phyloP scores from a whole-genome alignment of 192 early-diverging fungal species.

The Chytriomyces confervae region DNA sequence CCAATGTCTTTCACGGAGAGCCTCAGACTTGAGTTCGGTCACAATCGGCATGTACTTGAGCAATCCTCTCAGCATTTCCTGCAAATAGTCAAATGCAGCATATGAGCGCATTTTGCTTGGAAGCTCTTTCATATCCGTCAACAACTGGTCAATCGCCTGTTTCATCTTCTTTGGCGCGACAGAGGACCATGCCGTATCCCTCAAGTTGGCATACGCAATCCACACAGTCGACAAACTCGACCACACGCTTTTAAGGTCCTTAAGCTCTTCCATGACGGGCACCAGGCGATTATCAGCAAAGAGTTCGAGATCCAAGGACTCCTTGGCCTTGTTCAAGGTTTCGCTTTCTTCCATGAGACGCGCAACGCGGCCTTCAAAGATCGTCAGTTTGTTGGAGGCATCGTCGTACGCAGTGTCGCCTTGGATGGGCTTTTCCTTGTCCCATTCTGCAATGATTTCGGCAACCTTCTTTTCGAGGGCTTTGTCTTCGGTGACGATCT shows the following conservation, averaged over 20 bases:
- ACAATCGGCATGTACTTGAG: slow-evolving; percentile 83
- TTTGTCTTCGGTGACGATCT: slow-evolving; percentile 94
- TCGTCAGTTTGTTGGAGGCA: slow-evolving; percentile 79
- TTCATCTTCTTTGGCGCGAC: slow-evolving; percentile 90
- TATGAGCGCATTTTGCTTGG: slow-evolving; percentile 97
- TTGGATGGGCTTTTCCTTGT: slow-evolving; percentile 91
- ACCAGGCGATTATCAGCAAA: slow-evolving; percentile 71
- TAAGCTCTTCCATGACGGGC: slow-evolving; percentile 88
- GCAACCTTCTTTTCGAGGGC: slow-evolving; percentile 82
- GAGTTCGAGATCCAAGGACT: slow-evolving; percentile 87
- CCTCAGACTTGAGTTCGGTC: slow-evolving; percentile 93
- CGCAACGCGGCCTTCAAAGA: slow-evolving; percentile 83
- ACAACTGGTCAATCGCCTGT: slow-evolving; percentile 80
- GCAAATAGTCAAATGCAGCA: slow-evolving; percentile 93
- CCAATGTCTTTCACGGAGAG: slow-evolving; percentile 97
- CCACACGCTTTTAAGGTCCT: slow-evolving; percentile 95
- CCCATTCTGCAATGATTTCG: slow-evolving; percentile 88
- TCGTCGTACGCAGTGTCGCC: slow-evolving; percentile 87
- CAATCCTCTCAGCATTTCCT: slow-evolving; percentile 79
- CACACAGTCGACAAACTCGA: slow-evolving; percentile 78
- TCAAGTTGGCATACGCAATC: slow-evolving; percentile 80
- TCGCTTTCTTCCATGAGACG: slow-evolving; percentile 85
- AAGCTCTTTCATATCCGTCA: slow-evolving; percentile 86
- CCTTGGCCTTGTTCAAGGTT: slow-evolving; percentile 88
- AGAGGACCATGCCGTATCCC: slow-evolving; percentile 85